phyloP scores from a whole-genome alignment of 2,329 filamentous ascomycete species.

The Cordyceps fumosorosea region DNA sequence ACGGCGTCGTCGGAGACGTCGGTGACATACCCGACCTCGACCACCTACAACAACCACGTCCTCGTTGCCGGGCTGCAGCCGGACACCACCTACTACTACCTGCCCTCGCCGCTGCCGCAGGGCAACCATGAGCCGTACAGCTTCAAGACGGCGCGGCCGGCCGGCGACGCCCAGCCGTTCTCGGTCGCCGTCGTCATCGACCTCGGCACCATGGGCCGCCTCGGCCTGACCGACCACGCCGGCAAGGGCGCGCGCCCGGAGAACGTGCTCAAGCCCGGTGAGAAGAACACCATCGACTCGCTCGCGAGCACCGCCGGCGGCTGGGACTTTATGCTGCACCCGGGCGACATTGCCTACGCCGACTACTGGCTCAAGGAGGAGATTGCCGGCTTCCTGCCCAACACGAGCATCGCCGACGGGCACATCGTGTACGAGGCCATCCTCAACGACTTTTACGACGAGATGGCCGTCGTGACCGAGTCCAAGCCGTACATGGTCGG shows the following conservation, averaged over 20 bases:
- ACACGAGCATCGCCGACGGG: slow-evolving; percentile 6
- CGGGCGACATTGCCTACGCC: slow-evolving; percentile 10
- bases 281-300: slow-evolving; percentile 1
- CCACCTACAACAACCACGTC: slow-evolving; percentile 26
- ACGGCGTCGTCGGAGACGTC: slow-evolving; percentile 22
- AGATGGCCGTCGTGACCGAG: neutral
- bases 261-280: neutral
- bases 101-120: slow-evolving; percentile 2
- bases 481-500: slow-evolving; percentile 9
- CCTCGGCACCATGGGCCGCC: slow-evolving; percentile 14
- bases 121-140: neutral
- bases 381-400: neutral
- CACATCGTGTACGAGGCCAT: slow-evolving; percentile 5
- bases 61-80: slow-evolving; percentile 5
- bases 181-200: slow-evolving; percentile 6
- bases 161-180: slow-evolving; percentile 1
- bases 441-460: slow-evolving; percentile 8
- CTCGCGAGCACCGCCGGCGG: neutral
- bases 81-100: slow-evolving; percentile 9
- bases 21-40: slow-evolving; percentile 25
- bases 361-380: slow-evolving; percentile 9
- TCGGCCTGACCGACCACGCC: slow-evolving; percentile 12
- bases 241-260: neutral
- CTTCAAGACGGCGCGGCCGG: neutral
- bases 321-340: slow-evolving; percentile 6